Base-by-base conservation (phyloP, 306 rosid genomes). In the Arachis hypogaea region DNA sequence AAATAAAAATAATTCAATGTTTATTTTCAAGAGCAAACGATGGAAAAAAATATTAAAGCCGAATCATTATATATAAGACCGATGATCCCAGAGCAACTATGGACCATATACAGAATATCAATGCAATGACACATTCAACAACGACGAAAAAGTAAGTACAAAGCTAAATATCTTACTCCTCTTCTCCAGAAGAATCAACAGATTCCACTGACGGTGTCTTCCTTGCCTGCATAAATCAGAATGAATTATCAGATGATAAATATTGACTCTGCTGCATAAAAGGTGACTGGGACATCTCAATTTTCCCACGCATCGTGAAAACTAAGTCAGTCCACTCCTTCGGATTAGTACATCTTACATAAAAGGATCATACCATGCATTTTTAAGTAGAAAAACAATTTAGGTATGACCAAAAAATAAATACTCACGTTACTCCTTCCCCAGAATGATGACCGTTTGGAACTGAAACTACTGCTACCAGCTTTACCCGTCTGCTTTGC, bases 121-220 rank as follows among this genome's bases (percentile, higher is more conserved):
- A 44, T 64, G 38, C 38, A 2, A 69, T 9, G 51, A 60, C 47
- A 43, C 38, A 55, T 36, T 56, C 29, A 16, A 73, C 33, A 44
- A 69, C 44, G n/a, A 59, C 54, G 62, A 59, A 64, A 49, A 44
- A 28, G 62, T 18, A 30, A 45, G 61, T n/a, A 82, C 30, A 69
- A 62, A 50, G 63, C 44, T 40, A 64, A 66, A 63, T 67, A 45
- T 83, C 99, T 88, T 87, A 95, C 99, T 95, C 99, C 82, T 95
- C 99, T 84, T 95, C 99, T 78, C 96, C 97, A 45, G 98, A 90
- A 77, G 99, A 95, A 77, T 95, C 99, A 43, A 90, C 93, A 7
- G 99, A 92, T 80, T 95, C 99, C 85, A 90, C 86, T 38, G 97
- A 92, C 1, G 88, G 93, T 4, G 98, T 88, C 89, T 92, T 95